Evolutionary conservation across 2,329 filamentous ascomycete species (phyloP).

Genomic region (Aspergillus aculeatinus): DNA sequence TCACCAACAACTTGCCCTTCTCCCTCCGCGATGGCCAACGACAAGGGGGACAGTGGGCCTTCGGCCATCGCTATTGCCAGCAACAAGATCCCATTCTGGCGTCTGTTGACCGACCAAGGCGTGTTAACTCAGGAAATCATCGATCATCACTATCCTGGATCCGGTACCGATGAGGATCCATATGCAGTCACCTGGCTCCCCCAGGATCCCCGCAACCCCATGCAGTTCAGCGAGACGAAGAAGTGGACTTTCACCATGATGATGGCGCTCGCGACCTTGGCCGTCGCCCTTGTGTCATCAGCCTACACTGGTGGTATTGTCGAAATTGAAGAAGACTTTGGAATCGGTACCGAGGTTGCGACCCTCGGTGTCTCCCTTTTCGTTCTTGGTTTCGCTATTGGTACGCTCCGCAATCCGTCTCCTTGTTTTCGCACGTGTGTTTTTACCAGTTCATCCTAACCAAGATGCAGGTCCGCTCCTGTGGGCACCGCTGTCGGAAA

Average conservation of each 20-base stretch:
- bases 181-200: slow-evolving; percentile 46
- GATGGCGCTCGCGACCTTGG: slow-evolving; percentile 42
- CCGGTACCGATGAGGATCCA: slow-evolving; percentile 44
- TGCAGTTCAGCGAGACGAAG: slow-evolving; percentile 31
- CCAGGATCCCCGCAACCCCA: slow-evolving; percentile 45
- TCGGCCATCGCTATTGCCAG: slow-evolving; percentile 30
- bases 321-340: slow-evolving; percentile 38
- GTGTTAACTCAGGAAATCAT: slow-evolving; percentile 37
- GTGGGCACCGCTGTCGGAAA: slow-evolving; percentile 43
- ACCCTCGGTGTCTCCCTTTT: slow-evolving; percentile 48
- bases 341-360: slow-evolving; percentile 36
- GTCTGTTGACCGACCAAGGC: slow-evolving; percentile 33
- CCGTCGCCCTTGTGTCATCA: slow-evolving; percentile 45
- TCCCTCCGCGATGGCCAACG: slow-evolving; percentile 26
- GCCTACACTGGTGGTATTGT: slow-evolving; percentile 43
- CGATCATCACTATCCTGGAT: slow-evolving; percentile 35
- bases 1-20: background rate
- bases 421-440: background rate
- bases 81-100: slow-evolving; percentile 37
- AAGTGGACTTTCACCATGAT: slow-evolving; percentile 45
- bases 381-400: slow-evolving; percentile 48
- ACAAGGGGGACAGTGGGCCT: slow-evolving; percentile 20
- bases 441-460: background rate
- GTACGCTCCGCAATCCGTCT: slow-evolving; percentile 10
- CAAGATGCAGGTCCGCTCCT: slow-evolving; percentile 39